phyloP scores from a whole-genome alignment of 352 stramenopile genomes.

The Phytophthora rubi region DNA sequence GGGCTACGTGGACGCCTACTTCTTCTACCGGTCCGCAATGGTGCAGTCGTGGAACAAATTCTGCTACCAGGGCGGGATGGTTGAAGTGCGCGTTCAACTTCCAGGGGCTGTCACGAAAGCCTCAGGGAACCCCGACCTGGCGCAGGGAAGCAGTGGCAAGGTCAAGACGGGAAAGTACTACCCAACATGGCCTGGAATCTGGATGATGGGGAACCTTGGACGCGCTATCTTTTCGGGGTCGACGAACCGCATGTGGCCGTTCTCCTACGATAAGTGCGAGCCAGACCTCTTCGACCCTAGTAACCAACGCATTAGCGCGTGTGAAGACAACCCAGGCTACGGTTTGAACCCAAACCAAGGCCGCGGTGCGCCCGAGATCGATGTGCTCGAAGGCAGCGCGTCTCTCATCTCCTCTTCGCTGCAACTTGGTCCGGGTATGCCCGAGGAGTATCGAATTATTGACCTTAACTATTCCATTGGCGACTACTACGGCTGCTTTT shows the following conservation, averaged over 20 bases:
- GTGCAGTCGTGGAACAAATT: conserved; percentile 95
- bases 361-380: conserved; percentile 93
- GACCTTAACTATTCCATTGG: conserved; percentile 32
- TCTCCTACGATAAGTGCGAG: conserved; percentile 92
- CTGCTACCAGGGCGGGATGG: conserved; percentile 93
- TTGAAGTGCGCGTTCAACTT: conserved; percentile 89
- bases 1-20: conserved; percentile 44
- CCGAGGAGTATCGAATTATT: conserved; percentile 58
- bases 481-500: conserved; percentile 42
- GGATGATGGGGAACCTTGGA: conserved; percentile 94
- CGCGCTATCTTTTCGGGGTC: conserved; percentile 91
- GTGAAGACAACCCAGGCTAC: conserved; percentile 88
- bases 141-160: conserved; percentile 30
- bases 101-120: conserved; percentile 76
- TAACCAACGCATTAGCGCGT: conserved; percentile 73
- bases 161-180: conserved; percentile 71
- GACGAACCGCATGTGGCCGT: conserved; percentile 94
- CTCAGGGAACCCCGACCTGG: conserved; percentile 50
- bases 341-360: conserved; percentile 85
- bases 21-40: conserved; percentile 79
- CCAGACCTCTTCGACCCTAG: conserved; percentile 35
- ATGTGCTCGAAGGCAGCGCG: conserved; percentile 91
- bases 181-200: conserved; percentile 90
- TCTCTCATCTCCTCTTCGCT: conserved; percentile 88
- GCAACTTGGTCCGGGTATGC: conserved; percentile 83